These are phyloP conservation scores for Calonectria fujianensis DNA, from an alignment of 2,329 filamentous ascomycete genomes.

Conservation along the genomic window DNA sequence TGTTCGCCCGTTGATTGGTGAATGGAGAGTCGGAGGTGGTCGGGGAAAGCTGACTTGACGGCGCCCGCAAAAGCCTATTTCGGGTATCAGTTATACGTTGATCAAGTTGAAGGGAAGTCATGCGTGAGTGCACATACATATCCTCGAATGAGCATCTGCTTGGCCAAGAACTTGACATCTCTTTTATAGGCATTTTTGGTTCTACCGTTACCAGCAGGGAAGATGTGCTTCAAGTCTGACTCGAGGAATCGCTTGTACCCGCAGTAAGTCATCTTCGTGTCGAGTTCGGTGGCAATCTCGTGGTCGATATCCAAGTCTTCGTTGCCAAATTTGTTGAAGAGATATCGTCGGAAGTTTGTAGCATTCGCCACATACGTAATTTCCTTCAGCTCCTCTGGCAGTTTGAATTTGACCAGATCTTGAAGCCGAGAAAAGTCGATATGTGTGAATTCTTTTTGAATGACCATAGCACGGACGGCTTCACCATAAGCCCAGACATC, in stretches of 20 bases:
- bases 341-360: slow-evolving; percentile 55
- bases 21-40: slow-evolving; percentile 56
- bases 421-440: slow-evolving; percentile 68
- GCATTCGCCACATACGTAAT: slow-evolving; percentile 60
- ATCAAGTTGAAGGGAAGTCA: no score
- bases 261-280: slow-evolving; percentile 57
- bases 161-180: slow-evolving; percentile 55
- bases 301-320: slow-evolving; percentile 54
- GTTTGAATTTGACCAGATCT: slow-evolving; percentile 64
- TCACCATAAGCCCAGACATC: slow-evolving; percentile 71
- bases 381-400: slow-evolving; percentile 64
- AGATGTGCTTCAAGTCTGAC: slow-evolving; percentile 55
- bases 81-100: background rate
- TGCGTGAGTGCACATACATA: background rate
- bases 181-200: slow-evolving; percentile 50
- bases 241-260: slow-evolving; percentile 57
- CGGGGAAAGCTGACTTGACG: slow-evolving; percentile 52
- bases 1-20: slow-evolving; percentile 54
- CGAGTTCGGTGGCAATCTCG: slow-evolving; percentile 54
- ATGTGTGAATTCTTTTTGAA: slow-evolving; percentile 60
- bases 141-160: slow-evolving; percentile 58
- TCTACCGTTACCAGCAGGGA: slow-evolving; percentile 46
- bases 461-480: slow-evolving; percentile 62
- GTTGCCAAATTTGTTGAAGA: slow-evolving; percentile 52
- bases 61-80: slow-evolving; percentile 56